A percentile compares a stretch with the other conserved stretches of the same genome.
Evolutionary conservation across 2,329 filamentous ascomycete species (phyloP).

Genomic region (Trichoderma gracile): DNA sequence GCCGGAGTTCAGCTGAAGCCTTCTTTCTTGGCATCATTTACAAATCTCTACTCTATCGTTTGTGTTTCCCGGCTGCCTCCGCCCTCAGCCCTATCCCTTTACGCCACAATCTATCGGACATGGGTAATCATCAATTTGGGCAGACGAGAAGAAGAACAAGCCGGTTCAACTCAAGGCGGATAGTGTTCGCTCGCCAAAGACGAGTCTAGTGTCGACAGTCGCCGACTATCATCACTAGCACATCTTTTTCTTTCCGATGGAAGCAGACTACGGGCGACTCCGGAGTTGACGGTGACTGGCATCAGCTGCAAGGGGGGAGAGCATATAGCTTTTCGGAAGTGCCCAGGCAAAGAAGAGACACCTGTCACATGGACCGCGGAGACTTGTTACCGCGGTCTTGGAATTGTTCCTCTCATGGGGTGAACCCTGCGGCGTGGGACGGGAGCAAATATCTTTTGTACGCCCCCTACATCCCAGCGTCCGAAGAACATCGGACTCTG

Average conservation of each 20-base stretch:
- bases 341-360: not conserved
- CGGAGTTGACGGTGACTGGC: not conserved
- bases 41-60: not conserved
- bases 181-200: not conserved
- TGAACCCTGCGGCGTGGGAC: not conserved
- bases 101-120: not conserved
- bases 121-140: not conserved
- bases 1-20: constrained; percentile 16
- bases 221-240: not conserved
- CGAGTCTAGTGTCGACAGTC: not conserved
- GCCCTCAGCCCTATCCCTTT: constrained; percentile 13
- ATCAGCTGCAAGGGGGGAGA: not conserved
- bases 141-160: not conserved
- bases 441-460: not conserved
- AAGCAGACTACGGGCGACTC: not conserved
- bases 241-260: not conserved
- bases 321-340: not conserved
- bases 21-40: constrained; percentile 7
- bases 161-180: not conserved
- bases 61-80: not conserved
- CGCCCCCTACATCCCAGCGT: constrained; percentile 4
- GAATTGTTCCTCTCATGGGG: not conserved
- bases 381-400: no score
- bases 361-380: constrained; percentile 13
- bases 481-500: not conserved